Conservation (phyloP, 371 early-diverging fungal species). For the Parasitella parasitica region DNA sequence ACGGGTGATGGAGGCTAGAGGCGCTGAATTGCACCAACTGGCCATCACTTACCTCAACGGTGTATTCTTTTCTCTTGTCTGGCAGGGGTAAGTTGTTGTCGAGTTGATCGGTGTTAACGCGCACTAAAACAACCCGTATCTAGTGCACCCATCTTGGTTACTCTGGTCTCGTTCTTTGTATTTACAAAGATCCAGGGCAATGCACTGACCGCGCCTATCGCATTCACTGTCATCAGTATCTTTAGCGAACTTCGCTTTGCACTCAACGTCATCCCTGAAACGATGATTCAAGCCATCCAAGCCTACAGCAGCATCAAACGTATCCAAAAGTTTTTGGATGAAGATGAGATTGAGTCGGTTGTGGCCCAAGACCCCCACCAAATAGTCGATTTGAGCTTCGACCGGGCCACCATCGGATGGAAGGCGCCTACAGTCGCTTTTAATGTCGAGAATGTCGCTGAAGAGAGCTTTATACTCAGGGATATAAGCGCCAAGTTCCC, state of each 20-base stretch:
- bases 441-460: conserved; percentile 46
- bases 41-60: conserved; percentile 16
- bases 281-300: conserved; percentile 32
- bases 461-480: conserved; percentile 56
- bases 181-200: conserved; percentile 54
- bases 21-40: conserved; percentile 45
- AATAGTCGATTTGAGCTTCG: conserved; percentile 40
- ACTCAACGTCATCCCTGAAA: conserved; percentile 52
- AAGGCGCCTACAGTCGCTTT: conserved; percentile 45
- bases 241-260: conserved; percentile 53
- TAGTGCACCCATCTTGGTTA: conserved; percentile 54
- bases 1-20: conserved; percentile 46
- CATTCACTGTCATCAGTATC: conserved; percentile 57
- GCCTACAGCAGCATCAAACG: conserved; percentile 48
- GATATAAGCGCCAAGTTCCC: conserved; percentile 61
- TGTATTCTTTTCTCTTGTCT: conserved; percentile 24
- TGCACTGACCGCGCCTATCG: conserved; percentile 54
- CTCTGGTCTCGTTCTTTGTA: conserved; percentile 49
- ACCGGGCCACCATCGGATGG: conserved; percentile 55
- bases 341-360: conserved; percentile 65
- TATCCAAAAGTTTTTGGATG: conserved; percentile 69
- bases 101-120: too few relatives aligned
- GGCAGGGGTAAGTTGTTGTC: conserved; percentile 22
- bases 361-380: conserved; percentile 18
- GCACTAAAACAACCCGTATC: too few relatives aligned